Percentiles rank a stretch among this genome's conserved stretches.
Conservation (phyloP, 2,329 filamentous ascomycete genomes). For the Didymellaceae sp. region DNA sequence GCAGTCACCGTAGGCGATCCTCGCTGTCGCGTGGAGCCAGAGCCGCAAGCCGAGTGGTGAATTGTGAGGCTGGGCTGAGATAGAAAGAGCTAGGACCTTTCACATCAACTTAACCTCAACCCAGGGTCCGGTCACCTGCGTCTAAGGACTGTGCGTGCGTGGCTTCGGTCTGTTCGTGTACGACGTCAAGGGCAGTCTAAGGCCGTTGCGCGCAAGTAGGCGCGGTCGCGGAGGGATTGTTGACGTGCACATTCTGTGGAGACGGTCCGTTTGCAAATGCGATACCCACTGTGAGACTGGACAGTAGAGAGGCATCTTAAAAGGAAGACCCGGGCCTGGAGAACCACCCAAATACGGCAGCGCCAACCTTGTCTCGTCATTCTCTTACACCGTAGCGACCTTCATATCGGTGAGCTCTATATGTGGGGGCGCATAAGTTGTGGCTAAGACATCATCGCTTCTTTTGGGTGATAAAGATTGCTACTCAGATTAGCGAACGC, state of each 20-base stretch:
- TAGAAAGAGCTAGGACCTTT: slow-evolving; percentile 6
- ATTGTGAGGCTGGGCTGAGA: slow-evolving; percentile 1
- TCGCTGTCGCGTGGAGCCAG: slow-evolving; percentile 1
- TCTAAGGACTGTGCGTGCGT: slow-evolving; percentile 8
- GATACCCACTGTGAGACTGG: background rate
- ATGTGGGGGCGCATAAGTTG: background rate
- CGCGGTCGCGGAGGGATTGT: background rate
- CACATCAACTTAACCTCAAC: slow-evolving; percentile 7
- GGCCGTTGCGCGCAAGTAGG: background rate
- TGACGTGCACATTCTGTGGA: background rate
- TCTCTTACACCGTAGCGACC: background rate
- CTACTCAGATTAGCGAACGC: background rate
- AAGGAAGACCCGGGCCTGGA: background rate
- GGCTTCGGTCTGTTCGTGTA: slow-evolving; percentile 5
- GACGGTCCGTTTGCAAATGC: slow-evolving; percentile 1
- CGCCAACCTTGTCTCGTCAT: background rate
- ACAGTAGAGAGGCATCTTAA: background rate
- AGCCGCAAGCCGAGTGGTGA: background rate
- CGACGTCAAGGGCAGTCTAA: slow-evolving; percentile 5
- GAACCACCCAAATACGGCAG: background rate
- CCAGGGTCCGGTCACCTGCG: slow-evolving; percentile 8
- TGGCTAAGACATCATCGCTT: background rate
- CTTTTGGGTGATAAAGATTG: background rate
- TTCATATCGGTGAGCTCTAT: background rate
- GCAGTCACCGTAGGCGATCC: background rate